Evolutionary conservation across 2,329 filamentous ascomycete genomes (phyloP).

Genomic region (Penicillium sp.): DNA sequence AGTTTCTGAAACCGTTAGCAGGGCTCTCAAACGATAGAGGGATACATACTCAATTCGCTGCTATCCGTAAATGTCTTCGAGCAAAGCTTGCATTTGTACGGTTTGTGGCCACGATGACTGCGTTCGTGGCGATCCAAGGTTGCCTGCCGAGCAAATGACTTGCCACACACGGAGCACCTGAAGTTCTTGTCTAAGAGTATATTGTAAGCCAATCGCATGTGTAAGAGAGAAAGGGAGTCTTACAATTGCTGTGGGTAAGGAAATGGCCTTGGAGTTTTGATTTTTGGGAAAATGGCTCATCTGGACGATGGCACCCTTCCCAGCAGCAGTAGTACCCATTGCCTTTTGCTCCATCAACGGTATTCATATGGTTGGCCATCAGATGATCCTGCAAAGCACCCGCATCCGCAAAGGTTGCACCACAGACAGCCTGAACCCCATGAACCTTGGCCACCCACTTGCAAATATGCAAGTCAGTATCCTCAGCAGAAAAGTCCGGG

Average conservation of each 20-base stretch:
- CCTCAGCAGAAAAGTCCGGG: slow-evolving; percentile 30
- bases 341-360: slow-evolving; percentile 36
- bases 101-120: slow-evolving; percentile 44
- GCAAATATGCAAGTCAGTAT: slow-evolving; percentile 37
- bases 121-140: slow-evolving; percentile 44
- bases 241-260: slow-evolving; percentile 44
- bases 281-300: slow-evolving; percentile 45
- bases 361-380: slow-evolving; percentile 35
- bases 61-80: slow-evolving; percentile 44
- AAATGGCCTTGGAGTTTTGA: slow-evolving; percentile 45
- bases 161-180: slow-evolving; percentile 40
- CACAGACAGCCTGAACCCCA: slow-evolving; percentile 32
- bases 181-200: slow-evolving; percentile 40
- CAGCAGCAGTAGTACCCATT: slow-evolving; percentile 45
- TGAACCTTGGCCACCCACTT: slow-evolving; percentile 32
- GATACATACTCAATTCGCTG: slow-evolving; percentile 40
- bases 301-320: slow-evolving; percentile 41
- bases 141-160: slow-evolving; percentile 42
- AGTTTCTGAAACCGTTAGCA: slow-evolving; percentile 37
- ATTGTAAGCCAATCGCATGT: neutral
- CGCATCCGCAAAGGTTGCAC: slow-evolving; percentile 34
- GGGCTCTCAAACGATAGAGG: neutral
- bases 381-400: slow-evolving; percentile 41
- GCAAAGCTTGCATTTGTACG: slow-evolving; percentile 40
- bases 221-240: slow-evolving; percentile 3